Evolutionary conservation across 2,329 filamentous ascomycete species (phyloP).

Genomic region (Acephala macrosclerotiorum): DNA sequence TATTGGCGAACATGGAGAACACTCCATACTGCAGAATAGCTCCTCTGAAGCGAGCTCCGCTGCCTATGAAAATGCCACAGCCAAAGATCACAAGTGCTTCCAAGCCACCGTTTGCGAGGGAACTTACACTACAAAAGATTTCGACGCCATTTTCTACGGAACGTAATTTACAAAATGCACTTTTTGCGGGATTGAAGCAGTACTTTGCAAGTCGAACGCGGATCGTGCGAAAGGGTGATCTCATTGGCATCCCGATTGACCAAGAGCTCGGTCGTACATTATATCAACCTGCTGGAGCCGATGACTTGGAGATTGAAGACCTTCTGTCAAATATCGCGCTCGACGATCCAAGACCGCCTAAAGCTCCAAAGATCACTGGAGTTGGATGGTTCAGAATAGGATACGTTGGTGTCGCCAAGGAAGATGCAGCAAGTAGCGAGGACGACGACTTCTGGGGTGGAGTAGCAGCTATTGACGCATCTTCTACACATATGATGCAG

Average conservation of each 20-base stretch:
- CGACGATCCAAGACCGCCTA: slow-evolving; percentile 54
- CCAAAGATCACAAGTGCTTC: slow-evolving; percentile 62
- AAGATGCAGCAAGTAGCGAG: slow-evolving; percentile 59
- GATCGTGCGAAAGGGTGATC: slow-evolving; percentile 84
- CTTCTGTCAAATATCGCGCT: slow-evolving; percentile 55
- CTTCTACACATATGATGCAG: slow-evolving; percentile 88
- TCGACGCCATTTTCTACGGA: slow-evolving; percentile 90
- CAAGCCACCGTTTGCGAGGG: slow-evolving; percentile 67
- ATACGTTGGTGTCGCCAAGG: slow-evolving; percentile 69
- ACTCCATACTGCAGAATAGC: slow-evolving; percentile 82
- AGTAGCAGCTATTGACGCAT: slow-evolving; percentile 84
- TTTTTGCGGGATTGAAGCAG: slow-evolving; percentile 85
- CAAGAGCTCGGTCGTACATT: slow-evolving; percentile 82
- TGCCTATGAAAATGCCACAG: slow-evolving; percentile 59
- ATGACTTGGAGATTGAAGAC: slow-evolving; percentile 76
- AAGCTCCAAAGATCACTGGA: slow-evolving; percentile 47
- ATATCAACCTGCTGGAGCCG: slow-evolving; percentile 70
- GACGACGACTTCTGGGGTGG: slow-evolving; percentile 82
- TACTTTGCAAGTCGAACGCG: slow-evolving; percentile 87
- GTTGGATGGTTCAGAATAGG: slow-evolving; percentile 95
- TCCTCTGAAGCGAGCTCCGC: slow-evolving; percentile 63
- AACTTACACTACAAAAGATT: slow-evolving; percentile 88
- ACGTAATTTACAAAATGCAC: slow-evolving; percentile 80
- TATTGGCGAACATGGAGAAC: slow-evolving; percentile 84
- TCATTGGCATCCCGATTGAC: slow-evolving; percentile 89